Base-by-base conservation (phyloP, 495 filamentous ascomycete species). In the Penicillium maclennaniae region DNA sequence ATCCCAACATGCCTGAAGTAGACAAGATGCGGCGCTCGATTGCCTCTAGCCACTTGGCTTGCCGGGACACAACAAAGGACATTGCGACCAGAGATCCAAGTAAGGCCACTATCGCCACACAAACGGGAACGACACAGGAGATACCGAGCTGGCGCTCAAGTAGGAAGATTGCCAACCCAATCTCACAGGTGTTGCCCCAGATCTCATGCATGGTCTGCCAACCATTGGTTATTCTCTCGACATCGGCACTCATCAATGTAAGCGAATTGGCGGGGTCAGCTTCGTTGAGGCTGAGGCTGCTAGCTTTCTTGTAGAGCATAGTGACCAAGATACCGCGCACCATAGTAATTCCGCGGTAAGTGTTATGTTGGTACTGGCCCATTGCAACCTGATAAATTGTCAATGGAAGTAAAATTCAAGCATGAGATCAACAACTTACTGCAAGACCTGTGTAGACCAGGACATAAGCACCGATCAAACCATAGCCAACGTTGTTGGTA, bases 181-280 rank as follows among this genome's bases (percentile, higher is more conserved):
- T 80, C 60, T 88, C 81, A 2, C 82, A 45, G 0, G 73, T 46
- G 52, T 82, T 79, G 0, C 78, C 83, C 82, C 82, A 86, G 25
- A 81, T 68, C 49, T 85, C 81, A 50, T 86, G 79, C 43, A 83
- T 66, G 21, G 63, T 65, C 17, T 70, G 64, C 62, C 75, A 73
- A 1, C 74, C 79, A 21, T 68, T 62, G 6, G 69, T 70, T 28
- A 84, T 76, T 19, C 79, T 61, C 57, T 84, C 81, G 12, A 84
- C 67, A 53, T 86, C 83, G 6, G 82, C 82, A 69, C 79, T 87
- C 77, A 86, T 85, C 4, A 79, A 65, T 0, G 85, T 86, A 3
- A 85, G 48, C 0, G 80, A 77, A 15, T 77, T 71, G 12, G 82
- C 72, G 19, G 78, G 69, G 44, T 79, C 79, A 0, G 72, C 69